Conservation (phyloP, 2,329 filamentous ascomycete genomes). For the Cladophialophora carrionii region DNA sequence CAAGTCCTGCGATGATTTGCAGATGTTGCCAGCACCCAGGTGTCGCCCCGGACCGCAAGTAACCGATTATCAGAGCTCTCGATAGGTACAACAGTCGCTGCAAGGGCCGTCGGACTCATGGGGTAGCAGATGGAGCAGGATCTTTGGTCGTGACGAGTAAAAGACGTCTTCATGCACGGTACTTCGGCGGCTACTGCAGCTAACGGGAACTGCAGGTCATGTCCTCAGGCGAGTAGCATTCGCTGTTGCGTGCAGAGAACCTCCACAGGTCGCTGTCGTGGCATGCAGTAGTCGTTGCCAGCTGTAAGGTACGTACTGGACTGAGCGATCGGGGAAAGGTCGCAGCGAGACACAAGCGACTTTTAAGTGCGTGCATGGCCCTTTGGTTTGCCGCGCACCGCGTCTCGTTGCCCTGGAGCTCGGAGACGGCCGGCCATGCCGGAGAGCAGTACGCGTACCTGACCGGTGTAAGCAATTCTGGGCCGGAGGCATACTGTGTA, state of each 20-base stretch:
- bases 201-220: slow-evolving; percentile 23
- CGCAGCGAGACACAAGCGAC: background rate
- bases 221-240: slow-evolving; percentile 3
- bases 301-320: slow-evolving; percentile 14
- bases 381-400: slow-evolving; percentile 9
- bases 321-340: background rate
- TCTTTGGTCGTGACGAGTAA: slow-evolving; percentile 17
- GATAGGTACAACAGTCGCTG: slow-evolving; percentile 7
- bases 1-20: slow-evolving; percentile 6
- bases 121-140: slow-evolving; percentile 7
- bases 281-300: slow-evolving; percentile 23
- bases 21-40: background rate
- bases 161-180: slow-evolving; percentile 27
- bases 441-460: background rate
- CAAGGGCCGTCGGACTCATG: slow-evolving; percentile 21
- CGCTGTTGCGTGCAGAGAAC: background rate
- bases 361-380: slow-evolving; percentile 11
- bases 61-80: background rate
- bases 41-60: background rate
- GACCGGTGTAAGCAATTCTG: background rate
- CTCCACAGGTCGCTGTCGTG: slow-evolving; percentile 19
- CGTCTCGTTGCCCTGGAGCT: background rate
- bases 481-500: background rate
- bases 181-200: slow-evolving; percentile 23
- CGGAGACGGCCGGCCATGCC: background rate